Base-by-base conservation (phyloP, 108 stramenopile species). In the Heterococcus sp. region DNA sequence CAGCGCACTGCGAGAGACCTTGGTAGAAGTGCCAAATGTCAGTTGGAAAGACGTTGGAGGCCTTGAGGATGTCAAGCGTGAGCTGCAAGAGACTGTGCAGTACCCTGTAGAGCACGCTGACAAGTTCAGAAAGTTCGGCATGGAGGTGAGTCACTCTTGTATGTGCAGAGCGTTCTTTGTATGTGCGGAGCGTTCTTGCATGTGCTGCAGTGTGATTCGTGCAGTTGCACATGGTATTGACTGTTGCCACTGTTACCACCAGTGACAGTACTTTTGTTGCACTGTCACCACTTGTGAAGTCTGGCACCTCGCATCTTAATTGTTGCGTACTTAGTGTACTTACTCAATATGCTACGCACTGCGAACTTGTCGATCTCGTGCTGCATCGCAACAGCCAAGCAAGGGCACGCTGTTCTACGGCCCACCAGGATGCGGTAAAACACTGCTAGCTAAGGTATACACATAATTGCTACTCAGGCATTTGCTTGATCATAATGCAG, bases 1-100 rank as follows among this genome's bases (percentile, higher is more conserved):
- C 30, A 91, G 74, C 27, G 84, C 95, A 0, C 87, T 96, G 65
- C 92, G 95, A n/a, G 95, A 96, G 82, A 95, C 90, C 78, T 91
- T 92, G 75, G 93, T 97, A 3, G 94, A 95, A 85, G 91, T 97
- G 32, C 97, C 98, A 3, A 93, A 98, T 87, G 91, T 96, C 35
- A 92, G 92, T 75, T 98, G 99, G 99, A 92, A 88, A 67, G 99
- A 99, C 86, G 95, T 99, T 63, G 99, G 97, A 68, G 99, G 99
- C 69, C 87, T 97, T 65, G 99, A 98, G 84, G 93, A 98, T 69
- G 96, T 95, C 32, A 99, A 99, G 85, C 91, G 94, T 66, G 99
- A 98, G 86, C 91, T 99, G 29, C 95, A 96, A 81, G 99, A 99
- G 75, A 97, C 95, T 87, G 95, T 99, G 33, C 73, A 95, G 72